Conservation (phyloP, 2,329 filamentous ascomycete species). For the Talaromyces sp. region DNA sequence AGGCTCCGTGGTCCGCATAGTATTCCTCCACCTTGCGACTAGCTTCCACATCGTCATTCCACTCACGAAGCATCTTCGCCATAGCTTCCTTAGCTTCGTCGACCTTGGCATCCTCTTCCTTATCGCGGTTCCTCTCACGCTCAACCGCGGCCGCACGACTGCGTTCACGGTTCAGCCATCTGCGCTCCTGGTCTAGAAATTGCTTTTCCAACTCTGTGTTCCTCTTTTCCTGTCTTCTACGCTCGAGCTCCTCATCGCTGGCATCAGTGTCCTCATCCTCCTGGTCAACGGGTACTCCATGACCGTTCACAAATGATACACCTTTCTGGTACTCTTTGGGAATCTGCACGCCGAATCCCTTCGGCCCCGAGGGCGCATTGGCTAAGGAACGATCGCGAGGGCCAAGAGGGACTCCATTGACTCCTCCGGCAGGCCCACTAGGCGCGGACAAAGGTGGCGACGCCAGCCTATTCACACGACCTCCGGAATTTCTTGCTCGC, state of each 20-base stretch:
- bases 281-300: slow-evolving; percentile 56
- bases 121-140: slow-evolving; percentile 76
- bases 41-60: slow-evolving; percentile 84
- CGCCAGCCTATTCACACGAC: slow-evolving; percentile 62
- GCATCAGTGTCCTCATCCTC: slow-evolving; percentile 87
- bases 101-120: slow-evolving; percentile 64
- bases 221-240: slow-evolving; percentile 65
- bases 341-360: slow-evolving; percentile 59
- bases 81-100: slow-evolving; percentile 64
- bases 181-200: slow-evolving; percentile 79
- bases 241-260: slow-evolving; percentile 79
- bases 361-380: slow-evolving; percentile 71
- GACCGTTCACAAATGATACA: slow-evolving; percentile 78
- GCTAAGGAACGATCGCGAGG: slow-evolving; percentile 49
- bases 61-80: slow-evolving; percentile 70
- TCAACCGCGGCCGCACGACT: slow-evolving; percentile 79
- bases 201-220: slow-evolving; percentile 72
- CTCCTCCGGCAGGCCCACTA: slow-evolving; percentile 58
- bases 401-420: slow-evolving; percentile 74
- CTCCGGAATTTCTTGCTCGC: slow-evolving; percentile 64
- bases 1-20: slow-evolving; percentile 79
- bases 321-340: slow-evolving; percentile 72
- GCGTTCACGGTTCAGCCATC: slow-evolving; percentile 86
- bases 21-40: slow-evolving; percentile 71
- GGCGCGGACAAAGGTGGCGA: slow-evolving; percentile 65